Conservation (phyloP, 352 stramenopile genomes). For the Thalassiosira ordinaria region DNA sequence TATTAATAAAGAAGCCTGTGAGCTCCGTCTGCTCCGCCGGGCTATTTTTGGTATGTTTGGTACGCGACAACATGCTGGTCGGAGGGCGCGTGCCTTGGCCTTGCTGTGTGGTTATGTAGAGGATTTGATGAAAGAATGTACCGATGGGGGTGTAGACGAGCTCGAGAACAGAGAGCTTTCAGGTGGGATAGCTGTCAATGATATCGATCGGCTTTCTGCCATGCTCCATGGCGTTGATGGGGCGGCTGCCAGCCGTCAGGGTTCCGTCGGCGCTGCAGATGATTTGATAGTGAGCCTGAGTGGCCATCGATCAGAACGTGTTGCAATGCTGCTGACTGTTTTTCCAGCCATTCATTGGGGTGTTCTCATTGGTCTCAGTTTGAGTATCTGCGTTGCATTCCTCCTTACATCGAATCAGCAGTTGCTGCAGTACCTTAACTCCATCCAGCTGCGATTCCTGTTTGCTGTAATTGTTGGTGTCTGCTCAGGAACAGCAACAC, state of each 20-base stretch:
- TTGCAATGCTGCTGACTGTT: constrained; percentile 42
- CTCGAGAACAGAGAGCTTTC: constrained; percentile 36
- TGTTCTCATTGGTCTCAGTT: constrained; percentile 31
- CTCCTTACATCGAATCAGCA: constrained; percentile 53
- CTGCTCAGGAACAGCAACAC: constrained; percentile 32
- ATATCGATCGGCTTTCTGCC: constrained; percentile 43
- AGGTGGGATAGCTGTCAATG: constrained; percentile 52
- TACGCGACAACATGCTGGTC: constrained; percentile 49
- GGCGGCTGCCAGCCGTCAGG: constrained; percentile 34
- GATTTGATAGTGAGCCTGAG: constrained; percentile 46
- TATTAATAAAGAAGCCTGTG: constrained; percentile 74
- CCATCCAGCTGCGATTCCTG: constrained; percentile 43
- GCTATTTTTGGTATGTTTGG: constrained; percentile 54
- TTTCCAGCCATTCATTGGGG: constrained; percentile 56
- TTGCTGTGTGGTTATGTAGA: constrained; percentile 45
- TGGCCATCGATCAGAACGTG: constrained; percentile 37
- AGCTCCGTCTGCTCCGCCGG: constrained; percentile 58
- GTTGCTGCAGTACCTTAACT: constrained; percentile 52
- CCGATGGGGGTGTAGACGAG: constrained; percentile 32
- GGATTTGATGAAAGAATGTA: constrained; percentile 37
- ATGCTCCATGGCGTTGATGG: constrained; percentile 60
- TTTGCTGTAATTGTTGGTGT: constrained; percentile 53
- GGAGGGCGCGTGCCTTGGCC: constrained; percentile 33
- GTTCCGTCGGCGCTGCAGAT: constrained; percentile 29
- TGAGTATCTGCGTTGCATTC: constrained; percentile 44